Evolutionary conservation across 345 rosid genomes (phyloP).

Genomic region (Pelargonium nanum): DNA sequence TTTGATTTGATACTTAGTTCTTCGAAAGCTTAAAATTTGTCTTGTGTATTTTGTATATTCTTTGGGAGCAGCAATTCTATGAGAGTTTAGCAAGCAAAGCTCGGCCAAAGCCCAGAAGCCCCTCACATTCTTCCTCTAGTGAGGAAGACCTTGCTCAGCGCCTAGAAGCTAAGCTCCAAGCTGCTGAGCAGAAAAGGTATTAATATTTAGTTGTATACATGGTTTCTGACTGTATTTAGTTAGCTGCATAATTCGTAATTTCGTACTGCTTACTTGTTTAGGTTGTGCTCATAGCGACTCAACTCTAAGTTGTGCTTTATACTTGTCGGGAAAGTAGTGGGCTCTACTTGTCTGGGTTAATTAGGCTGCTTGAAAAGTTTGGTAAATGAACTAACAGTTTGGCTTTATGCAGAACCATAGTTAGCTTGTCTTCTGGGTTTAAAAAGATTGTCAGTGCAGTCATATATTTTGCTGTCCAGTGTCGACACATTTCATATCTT

Average conservation of each 20-base stretch:
- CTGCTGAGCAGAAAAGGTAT: constrained; percentile 92
- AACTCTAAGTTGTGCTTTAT: background rate
- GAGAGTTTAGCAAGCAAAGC: constrained; percentile 81
- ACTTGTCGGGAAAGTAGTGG: background rate
- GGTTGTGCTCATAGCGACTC: background rate
- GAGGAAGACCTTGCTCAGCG: constrained; percentile 90
- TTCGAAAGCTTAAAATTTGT: background rate
- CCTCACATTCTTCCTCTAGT: constrained; percentile 46
- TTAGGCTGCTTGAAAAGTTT: background rate
- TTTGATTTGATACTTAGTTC: background rate
- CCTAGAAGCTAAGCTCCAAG: constrained; percentile 90
- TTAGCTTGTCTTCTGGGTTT: background rate
- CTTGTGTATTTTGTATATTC: background rate
- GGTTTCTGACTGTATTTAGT: too few species aligned
- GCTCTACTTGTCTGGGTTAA: background rate
- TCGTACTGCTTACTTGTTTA: too few species aligned
- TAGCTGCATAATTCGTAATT: too few species aligned
- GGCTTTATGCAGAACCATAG: background rate
- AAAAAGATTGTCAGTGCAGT: too few species aligned
- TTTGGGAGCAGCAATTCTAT: constrained; percentile 64
- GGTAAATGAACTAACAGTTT: background rate
- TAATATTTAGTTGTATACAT: constrained; percentile 5
- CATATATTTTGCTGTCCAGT: too few species aligned
- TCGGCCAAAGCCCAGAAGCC: constrained; percentile 73
- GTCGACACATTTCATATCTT: too few species aligned